phyloP scores from a whole-genome alignment of 129 eudicot genomes.

The Oenanthe sinensis region DNA sequence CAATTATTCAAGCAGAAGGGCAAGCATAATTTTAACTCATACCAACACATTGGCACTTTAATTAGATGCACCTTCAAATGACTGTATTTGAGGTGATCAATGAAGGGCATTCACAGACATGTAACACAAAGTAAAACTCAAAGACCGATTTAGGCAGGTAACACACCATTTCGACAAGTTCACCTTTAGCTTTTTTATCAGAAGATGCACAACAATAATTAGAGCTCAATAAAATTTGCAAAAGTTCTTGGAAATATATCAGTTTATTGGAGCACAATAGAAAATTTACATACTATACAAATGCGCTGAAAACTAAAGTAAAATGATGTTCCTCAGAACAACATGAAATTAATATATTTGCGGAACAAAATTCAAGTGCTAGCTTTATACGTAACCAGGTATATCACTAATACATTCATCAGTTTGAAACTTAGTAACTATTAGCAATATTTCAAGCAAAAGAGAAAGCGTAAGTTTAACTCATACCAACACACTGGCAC shows the following conservation, averaged over 20 bases:
- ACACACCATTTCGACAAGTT: too few relatives aligned
- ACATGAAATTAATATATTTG: too few relatives aligned
- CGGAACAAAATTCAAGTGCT: background rate
- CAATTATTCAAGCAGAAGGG: background rate
- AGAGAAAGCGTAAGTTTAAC: background rate
- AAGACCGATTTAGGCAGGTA: too few relatives aligned
- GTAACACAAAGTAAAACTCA: background rate
- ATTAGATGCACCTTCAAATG: background rate
- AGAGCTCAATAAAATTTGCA: too few relatives aligned
- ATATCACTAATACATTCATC: background rate
- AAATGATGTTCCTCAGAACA: too few relatives aligned
- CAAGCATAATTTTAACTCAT: background rate
- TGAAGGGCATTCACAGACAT: background rate
- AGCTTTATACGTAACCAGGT: background rate
- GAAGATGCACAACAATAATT: too few relatives aligned
- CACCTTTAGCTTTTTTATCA: too few relatives aligned
- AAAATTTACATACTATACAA: too few relatives aligned
- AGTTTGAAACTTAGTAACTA: background rate
- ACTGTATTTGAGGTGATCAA: background rate
- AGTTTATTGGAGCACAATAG: too few relatives aligned
- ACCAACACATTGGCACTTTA: background rate
- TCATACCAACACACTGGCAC: background rate
- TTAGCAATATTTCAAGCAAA: background rate
- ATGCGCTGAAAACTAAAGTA: too few relatives aligned
- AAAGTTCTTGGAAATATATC: too few relatives aligned